Evolutionary conservation across 2,329 filamentous ascomycete genomes (phyloP).

Genomic region (Penicillium nordicum): DNA sequence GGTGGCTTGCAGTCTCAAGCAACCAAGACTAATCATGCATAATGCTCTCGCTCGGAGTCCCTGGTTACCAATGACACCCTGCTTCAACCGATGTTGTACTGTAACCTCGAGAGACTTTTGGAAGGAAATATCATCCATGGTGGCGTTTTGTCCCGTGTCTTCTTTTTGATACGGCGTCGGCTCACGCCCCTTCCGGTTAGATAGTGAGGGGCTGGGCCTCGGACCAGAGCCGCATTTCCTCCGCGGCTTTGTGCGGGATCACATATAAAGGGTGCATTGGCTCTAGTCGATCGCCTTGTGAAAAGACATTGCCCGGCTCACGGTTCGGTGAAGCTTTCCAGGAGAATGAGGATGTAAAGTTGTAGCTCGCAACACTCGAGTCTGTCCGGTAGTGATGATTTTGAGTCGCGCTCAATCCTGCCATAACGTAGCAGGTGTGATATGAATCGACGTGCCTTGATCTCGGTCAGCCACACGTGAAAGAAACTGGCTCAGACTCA

Average conservation of each 20-base stretch:
- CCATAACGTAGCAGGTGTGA: slow-evolving; percentile 87
- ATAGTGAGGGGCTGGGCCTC: slow-evolving; percentile 32
- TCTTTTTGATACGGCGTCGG: neutral
- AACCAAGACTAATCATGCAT: slow-evolving; percentile 6
- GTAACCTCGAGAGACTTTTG: neutral
- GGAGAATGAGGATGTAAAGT: slow-evolving; percentile 38
- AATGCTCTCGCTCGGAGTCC: slow-evolving; percentile 4
- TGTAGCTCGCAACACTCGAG: slow-evolving; percentile 27
- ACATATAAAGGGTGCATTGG: slow-evolving; percentile 81
- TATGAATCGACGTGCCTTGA: slow-evolving; percentile 76
- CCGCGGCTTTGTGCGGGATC: slow-evolving; percentile 68
- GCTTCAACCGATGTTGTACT: neutral
- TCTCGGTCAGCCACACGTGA: slow-evolving; percentile 20
- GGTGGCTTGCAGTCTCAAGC: neutral
- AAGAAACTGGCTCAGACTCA: slow-evolving; percentile 1
- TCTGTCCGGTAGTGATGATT: slow-evolving; percentile 55
- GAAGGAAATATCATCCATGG: neutral
- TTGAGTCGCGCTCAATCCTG: slow-evolving; percentile 78
- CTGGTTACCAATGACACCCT: slow-evolving; percentile 1
- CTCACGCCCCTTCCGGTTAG: neutral
- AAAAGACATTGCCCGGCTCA: slow-evolving; percentile 60
- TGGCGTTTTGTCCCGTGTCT: neutral
- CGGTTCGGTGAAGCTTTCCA: slow-evolving; percentile 40
- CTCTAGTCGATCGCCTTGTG: slow-evolving; percentile 65
- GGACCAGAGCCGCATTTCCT: slow-evolving; percentile 64